Conservation (phyloP, 495 filamentous ascomycete genomes). For the Penicillium dipodomyicola region DNA sequence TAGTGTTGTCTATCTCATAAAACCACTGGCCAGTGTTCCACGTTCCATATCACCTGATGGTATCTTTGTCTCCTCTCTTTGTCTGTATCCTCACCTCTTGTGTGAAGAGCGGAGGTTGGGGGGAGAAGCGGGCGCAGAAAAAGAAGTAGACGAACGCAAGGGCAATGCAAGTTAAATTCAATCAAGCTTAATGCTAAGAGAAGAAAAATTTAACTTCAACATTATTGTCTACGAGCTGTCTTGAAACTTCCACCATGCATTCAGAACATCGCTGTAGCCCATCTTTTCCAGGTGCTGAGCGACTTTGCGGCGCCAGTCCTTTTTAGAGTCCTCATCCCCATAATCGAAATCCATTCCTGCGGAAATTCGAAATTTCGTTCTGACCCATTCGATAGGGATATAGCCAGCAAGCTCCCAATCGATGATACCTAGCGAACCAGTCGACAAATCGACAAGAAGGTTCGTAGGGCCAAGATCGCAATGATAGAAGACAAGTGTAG, state of each 20-base stretch:
- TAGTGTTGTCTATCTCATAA: too few species aligned
- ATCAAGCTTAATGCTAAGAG: too few species aligned
- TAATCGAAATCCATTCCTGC: constrained; percentile 27
- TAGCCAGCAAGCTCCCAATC: constrained; percentile 38
- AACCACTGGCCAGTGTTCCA: too few species aligned
- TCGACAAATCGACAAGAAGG: constrained; percentile 27
- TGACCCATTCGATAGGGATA: constrained; percentile 30
- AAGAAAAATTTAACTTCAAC: too few species aligned
- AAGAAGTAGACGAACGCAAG: too few species aligned
- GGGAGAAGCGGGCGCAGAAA: too few species aligned
- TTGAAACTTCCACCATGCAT: constrained; percentile 14
- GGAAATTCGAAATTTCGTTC: constrained; percentile 29
- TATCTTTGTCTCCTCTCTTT: too few species aligned
- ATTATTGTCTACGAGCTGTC: not conserved
- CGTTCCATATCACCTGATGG: too few species aligned
- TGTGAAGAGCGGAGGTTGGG: too few species aligned
- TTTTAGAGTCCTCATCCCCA: constrained; percentile 12
- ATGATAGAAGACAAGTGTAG: constrained; percentile 35
- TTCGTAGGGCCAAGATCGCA: constrained; percentile 35
- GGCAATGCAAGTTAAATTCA: too few species aligned
- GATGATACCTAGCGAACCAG: constrained; percentile 31
- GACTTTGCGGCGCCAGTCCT: constrained; percentile 14
- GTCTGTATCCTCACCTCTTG: too few species aligned
- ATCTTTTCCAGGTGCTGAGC: constrained; percentile 16
- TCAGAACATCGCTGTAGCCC: constrained; percentile 12